Evolutionary conservation across 306 rosid genomes (phyloP), one percentile per base, ranked within the genome.

Genomic region (Amphicarpaea edgeworthii): DNA sequence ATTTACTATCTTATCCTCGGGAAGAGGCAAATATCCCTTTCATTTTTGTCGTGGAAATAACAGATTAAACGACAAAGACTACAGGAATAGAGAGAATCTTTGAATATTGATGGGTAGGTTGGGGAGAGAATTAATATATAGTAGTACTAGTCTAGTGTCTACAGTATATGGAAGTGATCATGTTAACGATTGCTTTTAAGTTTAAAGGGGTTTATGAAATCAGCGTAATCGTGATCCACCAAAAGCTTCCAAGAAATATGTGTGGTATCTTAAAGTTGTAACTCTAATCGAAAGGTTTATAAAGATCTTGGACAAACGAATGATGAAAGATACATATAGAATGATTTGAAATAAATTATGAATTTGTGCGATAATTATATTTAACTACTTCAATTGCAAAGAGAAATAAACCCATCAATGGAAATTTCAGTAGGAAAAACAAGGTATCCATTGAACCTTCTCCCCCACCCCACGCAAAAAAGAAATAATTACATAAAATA

Each of bases 1-100:
- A 14, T 70, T 59, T 60, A 49, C 46, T 23, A 49, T 61, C 20
- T 57, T 73, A 34, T 80, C 45, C 58, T 77, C 55, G 64, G 85
- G 77, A 67, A 72, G 26, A 38, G 20, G 37, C 17, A 67, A 19
- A 73, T 58, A 43, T 46, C 54, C 19, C 62, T 65, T 72, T 61
- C 53, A 14, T 28, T 28, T 28, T 62, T 37, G 41, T 28, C 37
- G 23, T 60, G 15, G 45, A 50, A 75, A 75, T 41, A 72, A 72
- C 28, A 46, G 17, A 54, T 26, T 15, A 38, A 9, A 38, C 54
- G 17, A 50, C 40, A 50, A 15, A 74, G n/a, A 40, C 60, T 51
- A 41, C 19, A 77, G 15, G 23, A 16, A 58, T 43, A 54, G 57
- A 54, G 57, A 54, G 57, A 73, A 68, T 68, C 64, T 58, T 67